These are phyloP conservation scores for Ramichloridium luteum DNA, from an alignment of 2,329 filamentous ascomycete species.

Conservation along the genomic window DNA sequence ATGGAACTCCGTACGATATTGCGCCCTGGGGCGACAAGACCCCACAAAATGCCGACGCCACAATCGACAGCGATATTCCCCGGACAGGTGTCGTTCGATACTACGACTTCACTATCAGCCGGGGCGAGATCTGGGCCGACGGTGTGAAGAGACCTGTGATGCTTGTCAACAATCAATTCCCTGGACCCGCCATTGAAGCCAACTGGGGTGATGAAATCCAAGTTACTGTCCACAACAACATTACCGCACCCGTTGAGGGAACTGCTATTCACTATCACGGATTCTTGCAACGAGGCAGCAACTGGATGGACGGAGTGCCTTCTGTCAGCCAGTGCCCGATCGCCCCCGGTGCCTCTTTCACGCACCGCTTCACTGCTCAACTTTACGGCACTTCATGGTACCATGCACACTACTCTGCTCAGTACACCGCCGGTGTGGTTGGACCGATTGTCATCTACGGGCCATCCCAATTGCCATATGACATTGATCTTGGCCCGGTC, in stretches of 20 bases:
- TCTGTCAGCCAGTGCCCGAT: constrained; percentile 30
- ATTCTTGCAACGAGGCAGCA: constrained; percentile 23
- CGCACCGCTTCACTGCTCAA: constrained; percentile 29
- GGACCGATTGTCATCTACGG: constrained; percentile 24
- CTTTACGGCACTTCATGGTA: constrained; percentile 26
- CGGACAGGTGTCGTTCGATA: constrained; percentile 19
- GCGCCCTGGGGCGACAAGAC: constrained; percentile 18
- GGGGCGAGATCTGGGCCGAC: constrained; percentile 15
- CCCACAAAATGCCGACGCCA: constrained; percentile 17
- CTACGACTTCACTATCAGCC: constrained; percentile 18
- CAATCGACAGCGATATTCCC: constrained; percentile 15
- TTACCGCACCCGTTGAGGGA: constrained; percentile 20
- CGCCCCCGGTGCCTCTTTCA: constrained; percentile 25
- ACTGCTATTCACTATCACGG: constrained; percentile 35
- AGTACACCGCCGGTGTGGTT: constrained; percentile 19
- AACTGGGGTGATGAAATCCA: constrained; percentile 31
- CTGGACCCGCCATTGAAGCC: constrained; percentile 18
- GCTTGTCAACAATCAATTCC: constrained; percentile 16
- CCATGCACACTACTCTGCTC: constrained; percentile 27
- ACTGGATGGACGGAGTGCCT: constrained; percentile 30
- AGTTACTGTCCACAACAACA: constrained; percentile 26
- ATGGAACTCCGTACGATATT: constrained; percentile 8
- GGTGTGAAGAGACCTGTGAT: constrained; percentile 15
- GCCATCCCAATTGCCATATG: constrained; percentile 16
- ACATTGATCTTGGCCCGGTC: constrained; percentile 21